Evolutionary conservation across 1,284 basidiomycete species (phyloP), one percentile per base, ranked within the genome.

Genomic region (Trametes polyzona): DNA sequence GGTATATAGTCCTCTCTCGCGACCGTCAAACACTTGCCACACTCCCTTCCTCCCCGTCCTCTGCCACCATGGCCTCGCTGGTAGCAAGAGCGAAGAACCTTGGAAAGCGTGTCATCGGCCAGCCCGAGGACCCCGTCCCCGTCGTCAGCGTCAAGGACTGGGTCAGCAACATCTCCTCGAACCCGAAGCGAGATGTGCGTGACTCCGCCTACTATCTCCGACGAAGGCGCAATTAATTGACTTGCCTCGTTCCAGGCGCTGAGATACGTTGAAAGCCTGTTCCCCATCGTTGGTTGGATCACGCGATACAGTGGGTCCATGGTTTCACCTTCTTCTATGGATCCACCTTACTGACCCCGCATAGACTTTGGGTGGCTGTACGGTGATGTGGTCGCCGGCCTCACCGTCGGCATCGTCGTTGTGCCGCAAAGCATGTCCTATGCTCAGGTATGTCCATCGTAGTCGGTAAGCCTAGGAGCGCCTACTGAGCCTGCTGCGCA

Each of bases 401-500:
- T 96, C 43, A 97, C 95, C 0, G 93, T 96, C 59, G 95, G 95
- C 35, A 87, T 95, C 65, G 95, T 97, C 6, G 78, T 95, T 24
- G 93, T 96, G 9, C 95, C 95, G 0, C 95, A 97, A 72, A 79
- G 86, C 64, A 92, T 92, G 90, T 91, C 89, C 2, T 92, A 92
- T 69, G 90, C 90, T 33, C 76, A 81, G 74, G 88, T 87, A 69
- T 27, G 64, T 63, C 12, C 40, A 29, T 39, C 26, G 21, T 27
- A 21, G 9, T 27, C 7, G 29, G 14, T 23, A 39, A 36, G 23
- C 9, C 3, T 3, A 36, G 6, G 33, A 39, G 21, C 16, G 43
- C 57, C 23, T 55, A 29, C 33, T 49, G 40, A 52, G 19, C 43
- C 36, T 39, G 26, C 26, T 44, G n/a, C n/a, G n/a, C 27, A 4